Conservation (phyloP, 2,329 filamentous ascomycete species). For the Colletotrichum eleusines region DNA sequence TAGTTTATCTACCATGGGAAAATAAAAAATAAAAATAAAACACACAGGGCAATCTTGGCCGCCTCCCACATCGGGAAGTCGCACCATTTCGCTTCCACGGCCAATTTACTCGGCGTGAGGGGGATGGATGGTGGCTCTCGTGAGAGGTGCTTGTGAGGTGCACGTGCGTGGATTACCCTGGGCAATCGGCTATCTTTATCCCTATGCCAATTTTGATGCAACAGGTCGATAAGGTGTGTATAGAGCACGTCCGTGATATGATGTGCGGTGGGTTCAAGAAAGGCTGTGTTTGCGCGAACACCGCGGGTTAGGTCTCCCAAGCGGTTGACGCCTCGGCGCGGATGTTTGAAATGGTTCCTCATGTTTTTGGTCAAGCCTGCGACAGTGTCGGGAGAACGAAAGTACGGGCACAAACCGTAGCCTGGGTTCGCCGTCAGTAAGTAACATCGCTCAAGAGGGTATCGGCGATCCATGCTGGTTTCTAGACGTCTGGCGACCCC, state of each 20-base stretch:
- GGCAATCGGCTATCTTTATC: conserved; percentile 40
- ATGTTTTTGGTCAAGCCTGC: conserved; percentile 13
- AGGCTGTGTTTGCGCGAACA: conserved; percentile 11
- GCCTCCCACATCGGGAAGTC: conserved; percentile 33
- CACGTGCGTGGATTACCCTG: conserved; percentile 40
- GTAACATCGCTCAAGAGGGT: background rate
- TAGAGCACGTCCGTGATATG: conserved; percentile 8
- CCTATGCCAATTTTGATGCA: conserved; percentile 29
- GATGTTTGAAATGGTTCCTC: conserved; percentile 10
- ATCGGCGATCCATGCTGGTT: background rate
- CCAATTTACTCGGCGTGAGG: conserved; percentile 32
- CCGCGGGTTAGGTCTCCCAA: conserved; percentile 13
- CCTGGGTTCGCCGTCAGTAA: background rate
- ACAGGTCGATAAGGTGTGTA: conserved; percentile 30
- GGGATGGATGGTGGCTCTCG: background rate
- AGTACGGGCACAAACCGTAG: background rate
- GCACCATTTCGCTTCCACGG: conserved; percentile 37
- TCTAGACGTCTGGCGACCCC: background rate
- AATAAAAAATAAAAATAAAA: no score
- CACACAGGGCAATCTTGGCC: conserved; percentile 3
- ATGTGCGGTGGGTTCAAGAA: background rate
- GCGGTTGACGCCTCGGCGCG: background rate
- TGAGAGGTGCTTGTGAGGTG: background rate
- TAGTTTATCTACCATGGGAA: background rate
- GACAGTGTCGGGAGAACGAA: background rate